Conservation (phyloP, 2,329 filamentous ascomycete species). For the Apiospora saccharicola region DNA sequence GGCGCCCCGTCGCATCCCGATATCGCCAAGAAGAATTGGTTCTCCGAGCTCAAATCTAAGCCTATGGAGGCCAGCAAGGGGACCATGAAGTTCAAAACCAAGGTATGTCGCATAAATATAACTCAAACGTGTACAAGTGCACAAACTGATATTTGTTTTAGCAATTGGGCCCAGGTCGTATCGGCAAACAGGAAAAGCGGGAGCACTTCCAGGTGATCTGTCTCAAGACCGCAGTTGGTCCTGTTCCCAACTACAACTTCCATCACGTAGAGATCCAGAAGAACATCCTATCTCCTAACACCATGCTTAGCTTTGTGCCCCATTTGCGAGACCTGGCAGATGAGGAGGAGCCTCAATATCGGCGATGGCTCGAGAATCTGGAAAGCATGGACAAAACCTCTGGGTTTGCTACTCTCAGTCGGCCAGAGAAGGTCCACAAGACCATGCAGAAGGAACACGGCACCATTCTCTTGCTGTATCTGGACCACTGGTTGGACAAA, state of each 20-base stretch:
- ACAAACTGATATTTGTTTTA: slow-evolving; percentile 29
- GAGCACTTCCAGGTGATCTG: slow-evolving; percentile 52
- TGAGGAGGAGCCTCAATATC: slow-evolving; percentile 63
- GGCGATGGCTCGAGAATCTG: slow-evolving; percentile 63
- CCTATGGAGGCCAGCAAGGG: slow-evolving; percentile 44
- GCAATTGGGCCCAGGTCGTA: slow-evolving; percentile 50
- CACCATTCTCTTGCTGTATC: slow-evolving; percentile 58
- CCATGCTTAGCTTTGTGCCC: slow-evolving; percentile 66
- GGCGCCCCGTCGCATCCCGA: slow-evolving; percentile 49
- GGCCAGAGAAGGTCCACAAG: slow-evolving; percentile 57
- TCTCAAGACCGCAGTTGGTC: slow-evolving; percentile 57
- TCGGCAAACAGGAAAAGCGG: slow-evolving; percentile 53
- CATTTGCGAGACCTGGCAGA: slow-evolving; percentile 64
- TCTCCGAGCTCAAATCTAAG: slow-evolving; percentile 51
- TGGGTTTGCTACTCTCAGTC: slow-evolving; percentile 62
- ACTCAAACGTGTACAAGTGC: neutral
- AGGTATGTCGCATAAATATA: slow-evolving; percentile 45
- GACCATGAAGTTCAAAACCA: slow-evolving; percentile 59
- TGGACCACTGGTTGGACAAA: slow-evolving; percentile 60
- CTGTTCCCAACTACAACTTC: slow-evolving; percentile 66
- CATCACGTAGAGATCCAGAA: slow-evolving; percentile 67
- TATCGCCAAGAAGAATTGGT: slow-evolving; percentile 54
- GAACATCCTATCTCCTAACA: slow-evolving; percentile 66
- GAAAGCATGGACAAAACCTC: slow-evolving; percentile 65
- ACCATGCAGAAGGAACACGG: slow-evolving; percentile 61